Evolutionary conservation across 2,329 filamentous ascomycete species (phyloP).

Genomic region (Phyllachora maydis): DNA sequence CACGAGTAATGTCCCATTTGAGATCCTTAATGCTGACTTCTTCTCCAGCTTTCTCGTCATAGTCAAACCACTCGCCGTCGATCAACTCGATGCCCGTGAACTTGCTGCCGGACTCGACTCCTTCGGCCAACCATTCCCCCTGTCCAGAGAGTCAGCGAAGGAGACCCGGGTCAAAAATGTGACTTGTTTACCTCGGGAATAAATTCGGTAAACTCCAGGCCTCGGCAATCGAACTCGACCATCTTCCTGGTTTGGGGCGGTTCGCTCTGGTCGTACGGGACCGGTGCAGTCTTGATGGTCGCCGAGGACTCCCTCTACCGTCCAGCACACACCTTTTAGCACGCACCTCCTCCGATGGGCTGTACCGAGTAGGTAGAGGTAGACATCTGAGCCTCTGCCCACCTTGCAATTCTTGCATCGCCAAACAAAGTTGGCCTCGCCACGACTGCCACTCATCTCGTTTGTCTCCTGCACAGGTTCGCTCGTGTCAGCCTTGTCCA

Average conservation of each 20-base stretch:
- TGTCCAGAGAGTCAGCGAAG: no score
- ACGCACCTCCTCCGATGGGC: background rate
- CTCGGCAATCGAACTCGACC: conserved; percentile 82
- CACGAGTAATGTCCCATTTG: conserved; percentile 65
- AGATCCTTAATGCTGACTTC: conserved; percentile 86
- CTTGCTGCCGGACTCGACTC: conserved; percentile 58
- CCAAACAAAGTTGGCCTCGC: conserved; percentile 99
- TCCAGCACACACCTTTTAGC: background rate
- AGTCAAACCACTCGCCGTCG: conserved; percentile 96
- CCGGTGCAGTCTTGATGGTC: conserved; percentile 56
- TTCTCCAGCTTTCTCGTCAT: conserved; percentile 81
- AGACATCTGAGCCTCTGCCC: no score
- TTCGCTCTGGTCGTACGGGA: conserved; percentile 48
- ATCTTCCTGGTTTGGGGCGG: conserved; percentile 61
- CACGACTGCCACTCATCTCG: conserved; percentile 79
- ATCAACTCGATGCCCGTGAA: conserved; percentile 65
- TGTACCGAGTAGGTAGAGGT: background rate
- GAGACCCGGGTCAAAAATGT: no score
- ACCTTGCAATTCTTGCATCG: conserved; percentile 97
- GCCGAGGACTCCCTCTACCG: conserved; percentile 78
- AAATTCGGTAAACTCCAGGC: conserved; percentile 81
- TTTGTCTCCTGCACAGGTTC: conserved; percentile 59
- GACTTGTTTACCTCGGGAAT: conserved; percentile 84
- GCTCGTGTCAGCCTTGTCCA: no score
- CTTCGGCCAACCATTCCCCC: conserved; percentile 82